Conservation (phyloP, 129 eudicot genomes). For the Sambucus nigra region DNA sequence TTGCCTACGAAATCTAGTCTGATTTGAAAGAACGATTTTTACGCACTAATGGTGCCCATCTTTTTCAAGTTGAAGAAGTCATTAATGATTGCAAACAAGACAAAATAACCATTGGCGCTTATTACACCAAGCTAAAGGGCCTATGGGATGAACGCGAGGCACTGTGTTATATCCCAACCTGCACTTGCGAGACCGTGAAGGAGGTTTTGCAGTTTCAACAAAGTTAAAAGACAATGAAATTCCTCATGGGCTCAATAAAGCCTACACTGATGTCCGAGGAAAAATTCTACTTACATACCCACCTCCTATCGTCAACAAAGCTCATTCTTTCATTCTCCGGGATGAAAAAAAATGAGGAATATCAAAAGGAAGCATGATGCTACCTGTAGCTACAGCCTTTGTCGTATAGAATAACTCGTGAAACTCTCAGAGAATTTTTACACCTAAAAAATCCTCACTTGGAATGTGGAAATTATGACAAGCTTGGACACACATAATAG, state of each 20-base stretch:
- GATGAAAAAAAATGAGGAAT: neutral
- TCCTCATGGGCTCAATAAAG: slow-evolving; percentile 5
- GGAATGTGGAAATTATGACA: neutral
- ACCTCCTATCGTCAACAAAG: neutral
- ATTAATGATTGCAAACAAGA: neutral
- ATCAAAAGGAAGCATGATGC: neutral
- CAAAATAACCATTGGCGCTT: neutral
- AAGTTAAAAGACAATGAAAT: neutral
- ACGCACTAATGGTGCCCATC: neutral
- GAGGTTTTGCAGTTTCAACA: neutral
- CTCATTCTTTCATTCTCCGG: neutral
- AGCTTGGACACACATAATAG: neutral
- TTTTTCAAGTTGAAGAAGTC: neutral
- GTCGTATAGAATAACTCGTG: neutral
- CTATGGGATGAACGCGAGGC: slow-evolving; percentile 6
- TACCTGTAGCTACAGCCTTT: neutral
- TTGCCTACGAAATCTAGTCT: neutral
- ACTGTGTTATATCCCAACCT: neutral
- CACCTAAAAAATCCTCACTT: neutral
- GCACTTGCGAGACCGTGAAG: neutral
- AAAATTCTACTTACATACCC: neutral
- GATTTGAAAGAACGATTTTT: neutral
- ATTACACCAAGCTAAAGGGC: neutral
- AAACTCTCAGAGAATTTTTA: neutral
- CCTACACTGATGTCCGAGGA: neutral